Evolutionary conservation across 2,329 filamentous ascomycete genomes (phyloP), one percentile per base, ranked within the genome.

Genomic region (Tolypocladium tundrense): DNA sequence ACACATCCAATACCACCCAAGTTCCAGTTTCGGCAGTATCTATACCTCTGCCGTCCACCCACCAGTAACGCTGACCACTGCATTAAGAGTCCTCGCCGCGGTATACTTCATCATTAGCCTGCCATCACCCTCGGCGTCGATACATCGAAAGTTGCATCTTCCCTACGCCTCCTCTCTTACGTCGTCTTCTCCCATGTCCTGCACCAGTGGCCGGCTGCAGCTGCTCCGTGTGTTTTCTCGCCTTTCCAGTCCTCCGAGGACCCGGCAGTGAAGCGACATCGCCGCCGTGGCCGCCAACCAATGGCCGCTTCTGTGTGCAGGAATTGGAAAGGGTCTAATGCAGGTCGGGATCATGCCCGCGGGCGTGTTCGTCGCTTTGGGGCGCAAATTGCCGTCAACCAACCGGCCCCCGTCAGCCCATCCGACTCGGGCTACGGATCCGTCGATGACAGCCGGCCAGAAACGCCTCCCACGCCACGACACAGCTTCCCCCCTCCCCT

Each of bases 371-470:
- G 53, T 31, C 53, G 53, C 37, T 54, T 54, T 33, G 53, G 53
- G 11, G n/a, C 53, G 21, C 53, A 43, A 14, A 27, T 54, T 10
- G 39, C n/a, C 14, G 31, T 33, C 39, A 43, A 40, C 6, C 39
- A 42, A 8, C 14, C 19, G 10, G 53, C 59, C 16, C 41, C 55
- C 13, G 16, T 55, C 33, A 69, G 64, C 52, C 64, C 65, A 4
- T 54, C 60, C 19, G 70, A 70, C 43, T 70, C 70, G 21, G 68
- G 66, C 19, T 72, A 72, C 54, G 59, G 61, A 40, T 69, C 70
- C 31, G 45, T 60, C 39, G 67, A 69, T 24, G 61, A 60, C 21
- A 4, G 19, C 21, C 41, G 27, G 19, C 7, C 19, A 37, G 14
- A 33, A 57, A 24, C 35, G 13, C 45, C 24, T 13, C n/a, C 39